phyloP scores from a whole-genome alignment of 225 moss, liverwort and hornwort species.

The Sphagnum tenellum region DNA sequence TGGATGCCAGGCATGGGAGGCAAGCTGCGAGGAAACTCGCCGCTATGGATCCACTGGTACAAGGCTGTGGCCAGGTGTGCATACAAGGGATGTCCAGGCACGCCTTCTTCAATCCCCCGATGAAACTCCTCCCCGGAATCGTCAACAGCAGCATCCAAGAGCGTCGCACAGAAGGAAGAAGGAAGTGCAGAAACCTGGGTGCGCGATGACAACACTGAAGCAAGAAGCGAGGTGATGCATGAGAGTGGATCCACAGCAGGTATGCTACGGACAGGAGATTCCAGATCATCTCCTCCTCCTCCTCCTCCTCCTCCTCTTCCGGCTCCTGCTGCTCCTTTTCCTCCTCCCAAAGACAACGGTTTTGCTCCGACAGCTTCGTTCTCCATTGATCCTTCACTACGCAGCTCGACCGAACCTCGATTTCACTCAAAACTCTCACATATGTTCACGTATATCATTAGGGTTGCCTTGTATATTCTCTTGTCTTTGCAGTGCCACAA shows the following conservation, averaged over 20 bases:
- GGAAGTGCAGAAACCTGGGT: conserved; percentile 10
- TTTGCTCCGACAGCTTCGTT: too few species aligned
- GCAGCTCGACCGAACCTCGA: too few species aligned
- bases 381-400: too few species aligned
- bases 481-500: too few species aligned
- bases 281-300: conserved; percentile 3
- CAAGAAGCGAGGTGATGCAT: conserved; percentile 25
- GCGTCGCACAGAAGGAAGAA: conserved; percentile 14
- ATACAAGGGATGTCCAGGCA: conserved; percentile 66
- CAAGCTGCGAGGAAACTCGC: conserved; percentile 51
- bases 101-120: conserved; percentile 32
- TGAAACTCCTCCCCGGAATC: not conserved
- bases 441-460: too few species aligned
- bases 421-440: too few species aligned
- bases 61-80: conserved; percentile 54
- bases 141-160: conserved; percentile 6
- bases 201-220: conserved; percentile 9
- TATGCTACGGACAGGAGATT: conserved; percentile 21
- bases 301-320: too few species aligned
- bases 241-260: conserved; percentile 32
- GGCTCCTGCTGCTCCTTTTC: too few species aligned
- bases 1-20: conserved; percentile 58
- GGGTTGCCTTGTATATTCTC: too few species aligned
- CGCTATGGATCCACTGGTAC: conserved; percentile 42
- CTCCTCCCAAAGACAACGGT: too few species aligned